phyloP scores from a whole-genome alignment of 108 stramenopile species.

The Pseudonitzschia pungens region DNA sequence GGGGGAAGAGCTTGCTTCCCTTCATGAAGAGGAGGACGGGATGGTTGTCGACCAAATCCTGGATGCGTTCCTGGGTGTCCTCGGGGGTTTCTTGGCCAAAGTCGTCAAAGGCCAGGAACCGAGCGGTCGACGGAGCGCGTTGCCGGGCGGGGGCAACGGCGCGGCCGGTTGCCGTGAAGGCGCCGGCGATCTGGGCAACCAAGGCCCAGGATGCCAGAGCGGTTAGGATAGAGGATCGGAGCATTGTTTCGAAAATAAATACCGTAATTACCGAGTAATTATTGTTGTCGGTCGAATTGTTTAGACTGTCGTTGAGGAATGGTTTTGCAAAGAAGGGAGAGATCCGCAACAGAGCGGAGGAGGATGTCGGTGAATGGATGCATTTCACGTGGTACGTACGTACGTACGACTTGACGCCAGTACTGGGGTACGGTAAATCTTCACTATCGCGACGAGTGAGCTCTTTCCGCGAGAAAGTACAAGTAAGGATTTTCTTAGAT shows the following conservation, averaged over 20 bases:
- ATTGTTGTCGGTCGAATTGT: background rate
- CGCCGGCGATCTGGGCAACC: background rate
- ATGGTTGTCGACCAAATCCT: slow-evolving; percentile 68
- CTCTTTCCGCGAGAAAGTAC: no score
- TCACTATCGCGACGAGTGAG: no score
- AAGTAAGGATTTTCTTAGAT: no score
- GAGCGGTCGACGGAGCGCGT: background rate
- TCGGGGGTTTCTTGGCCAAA: slow-evolving; percentile 31
- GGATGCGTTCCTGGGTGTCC: slow-evolving; percentile 62
- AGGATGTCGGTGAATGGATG: background rate
- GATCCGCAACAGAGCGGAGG: background rate
- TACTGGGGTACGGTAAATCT: no score
- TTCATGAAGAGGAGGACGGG: slow-evolving; percentile 97
- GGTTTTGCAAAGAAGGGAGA: no score
- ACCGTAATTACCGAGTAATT: no score
- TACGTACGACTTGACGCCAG: no score
- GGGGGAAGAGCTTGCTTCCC: slow-evolving; percentile 93
- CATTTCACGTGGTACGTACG: no score
- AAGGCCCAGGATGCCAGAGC: background rate
- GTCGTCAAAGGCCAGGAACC: slow-evolving; percentile 20
- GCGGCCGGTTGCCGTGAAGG: background rate
- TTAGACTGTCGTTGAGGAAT: background rate
- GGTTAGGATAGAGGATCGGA: background rate
- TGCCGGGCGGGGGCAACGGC: no score
- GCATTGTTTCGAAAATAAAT: background rate